Evolutionary conservation across 345 rosid species (phyloP).

Genomic region (Bruguiera gymnorhiza): DNA sequence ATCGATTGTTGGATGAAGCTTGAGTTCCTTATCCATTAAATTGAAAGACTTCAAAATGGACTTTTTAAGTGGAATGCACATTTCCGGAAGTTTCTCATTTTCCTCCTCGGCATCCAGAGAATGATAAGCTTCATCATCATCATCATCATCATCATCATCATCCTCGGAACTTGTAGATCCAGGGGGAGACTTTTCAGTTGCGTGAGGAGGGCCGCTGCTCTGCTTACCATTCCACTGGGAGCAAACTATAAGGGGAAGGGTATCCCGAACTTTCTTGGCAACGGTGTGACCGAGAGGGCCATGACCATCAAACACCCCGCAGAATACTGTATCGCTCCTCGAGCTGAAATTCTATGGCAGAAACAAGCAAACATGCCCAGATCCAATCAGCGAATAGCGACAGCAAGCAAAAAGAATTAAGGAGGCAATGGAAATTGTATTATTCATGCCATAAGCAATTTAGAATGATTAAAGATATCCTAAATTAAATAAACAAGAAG

Average conservation of each 20-base stretch:
- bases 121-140: slow-evolving; percentile 65
- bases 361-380: slow-evolving; percentile 26
- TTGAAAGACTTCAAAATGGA: slow-evolving; percentile 72
- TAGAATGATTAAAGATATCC: no score
- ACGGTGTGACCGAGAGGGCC: slow-evolving; percentile 98
- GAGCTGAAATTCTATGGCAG: slow-evolving; percentile 62
- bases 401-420: no score
- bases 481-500: no score
- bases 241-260: slow-evolving; percentile 62
- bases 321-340: slow-evolving; percentile 62
- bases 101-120: slow-evolving; percentile 48
- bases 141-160: slow-evolving; percentile 30
- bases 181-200: slow-evolving; percentile 25
- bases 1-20: slow-evolving; percentile 80
- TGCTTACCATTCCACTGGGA: slow-evolving; percentile 51
- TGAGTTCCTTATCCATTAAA: slow-evolving; percentile 78
- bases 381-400: slow-evolving; percentile 10
- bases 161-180: slow-evolving; percentile 38
- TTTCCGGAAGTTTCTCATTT: slow-evolving; percentile 54
- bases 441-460: no score
- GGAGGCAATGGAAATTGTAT: no score
- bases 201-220: slow-evolving; percentile 27
- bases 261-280: slow-evolving; percentile 81
- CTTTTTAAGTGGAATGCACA: slow-evolving; percentile 56
- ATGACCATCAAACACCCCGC: slow-evolving; percentile 97